These are phyloP conservation scores for Cladosporium sp. DNA, from an alignment of 2,329 filamentous ascomycete genomes.

Conservation along the genomic window DNA sequence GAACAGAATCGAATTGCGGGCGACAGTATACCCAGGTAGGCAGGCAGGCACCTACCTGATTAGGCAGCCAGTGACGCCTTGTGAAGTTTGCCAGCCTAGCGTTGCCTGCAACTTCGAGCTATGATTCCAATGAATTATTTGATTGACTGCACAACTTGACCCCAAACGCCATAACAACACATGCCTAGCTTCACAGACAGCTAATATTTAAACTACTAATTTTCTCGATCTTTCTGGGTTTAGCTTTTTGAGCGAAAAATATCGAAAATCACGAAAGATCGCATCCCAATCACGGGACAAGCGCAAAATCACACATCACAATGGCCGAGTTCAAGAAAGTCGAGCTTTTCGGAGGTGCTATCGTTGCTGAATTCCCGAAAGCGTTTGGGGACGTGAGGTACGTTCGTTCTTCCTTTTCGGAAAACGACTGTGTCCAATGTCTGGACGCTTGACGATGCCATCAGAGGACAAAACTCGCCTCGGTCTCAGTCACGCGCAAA, in stretches of 20 bases:
- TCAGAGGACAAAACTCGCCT: neutral
- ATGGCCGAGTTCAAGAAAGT: constrained; percentile 47
- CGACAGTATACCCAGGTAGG: too few species aligned
- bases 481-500: neutral
- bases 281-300: neutral
- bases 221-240: neutral
- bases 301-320: neutral
- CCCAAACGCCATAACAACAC: too few species aligned
- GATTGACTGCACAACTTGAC: neutral
- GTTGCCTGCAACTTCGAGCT: constrained; percentile 15
- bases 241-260: neutral
- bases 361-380: constrained; percentile 63
- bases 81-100: constrained; percentile 12
- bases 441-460: neutral
- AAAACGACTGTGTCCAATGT: neutral
- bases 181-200: too few species aligned
- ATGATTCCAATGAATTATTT: neutral
- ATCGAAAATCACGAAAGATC: neutral
- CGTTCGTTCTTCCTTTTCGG: constrained; percentile 15
- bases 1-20: too few species aligned
- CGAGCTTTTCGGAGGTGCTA: constrained; percentile 68
- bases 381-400: constrained; percentile 72
- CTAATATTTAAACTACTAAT: too few species aligned
- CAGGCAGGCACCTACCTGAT: too few species aligned
- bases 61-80: neutral